Base-by-base conservation (phyloP, 371 early-diverging fungal genomes). In the Lichtheimia ornata region DNA sequence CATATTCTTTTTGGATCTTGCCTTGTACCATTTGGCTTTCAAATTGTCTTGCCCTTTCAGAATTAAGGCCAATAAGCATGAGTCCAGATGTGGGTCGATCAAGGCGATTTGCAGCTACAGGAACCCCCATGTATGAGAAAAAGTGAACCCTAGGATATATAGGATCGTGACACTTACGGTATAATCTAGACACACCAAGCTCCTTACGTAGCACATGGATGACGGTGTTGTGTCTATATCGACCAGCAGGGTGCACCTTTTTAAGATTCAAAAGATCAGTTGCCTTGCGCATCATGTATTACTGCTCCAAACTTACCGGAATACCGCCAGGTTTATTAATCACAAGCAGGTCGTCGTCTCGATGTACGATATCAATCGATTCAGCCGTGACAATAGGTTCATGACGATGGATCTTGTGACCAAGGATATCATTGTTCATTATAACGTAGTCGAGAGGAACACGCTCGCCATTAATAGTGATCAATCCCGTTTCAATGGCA, bases 81-180 rank as follows among this genome's bases (percentile, higher is more conserved):
- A 98, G 64, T 3, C 98, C 98, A 4, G 96, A 96, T 0, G 97
- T 97, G 40, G 96, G 79, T 17, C 95, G 84, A 77, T 98, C 98
- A 60, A 98, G 69, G 40, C 98, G 83, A 74, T 98, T 96, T 53
- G 85, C 82, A 14, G 94, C 90, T 89, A 24, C 2, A 60, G 42
- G 40, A 18, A 25, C 56, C 42, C 4, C n/a, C n/a, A n/a, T n/a
- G 0, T 28, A 14, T 11, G 15, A 25, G n/a, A 18, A 27, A 22
- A 20, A 22, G 50, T n/a, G n/a, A n/a, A n/a, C 22, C 24, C 1
- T 4, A 22, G 25, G 0, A 11, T 20, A 20, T 12, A 56, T 2
- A 44, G 5, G 4, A 3, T 20, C 18, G 40, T 45, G n/a, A 12
- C 5, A 76, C 88, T 81, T 83, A 91, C 94, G 91, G 64, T 72